Base-by-base conservation (phyloP, 1,284 basidiomycete genomes). In the Boletus mariae region DNA sequence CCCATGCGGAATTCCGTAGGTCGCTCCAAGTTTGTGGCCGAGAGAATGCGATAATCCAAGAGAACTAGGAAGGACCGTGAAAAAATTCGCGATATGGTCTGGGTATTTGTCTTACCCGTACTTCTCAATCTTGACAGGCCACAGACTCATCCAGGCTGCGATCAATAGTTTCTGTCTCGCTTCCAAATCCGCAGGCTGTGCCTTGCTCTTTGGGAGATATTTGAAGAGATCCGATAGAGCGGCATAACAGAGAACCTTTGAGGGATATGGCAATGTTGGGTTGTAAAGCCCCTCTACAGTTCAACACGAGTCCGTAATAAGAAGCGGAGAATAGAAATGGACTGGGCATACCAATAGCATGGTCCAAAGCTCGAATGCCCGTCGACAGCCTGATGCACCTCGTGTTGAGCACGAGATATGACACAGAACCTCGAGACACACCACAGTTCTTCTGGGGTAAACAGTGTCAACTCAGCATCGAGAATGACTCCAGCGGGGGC, bases 121-220 rank as follows among this genome's bases (percentile, higher is more conserved):
- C 61, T 72, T 76, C 60, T 83, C 82, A 15, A 74, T 56, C 67
- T 77, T 78, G 50, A 76, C 71, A 0, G 89, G 88, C 84, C 85
- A 91, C 12, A 90, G 65, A 49, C 84, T 87, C 83, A 87, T 87
- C 87, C 87, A 91, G 1, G 85, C 80, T 0, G 88, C 90, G 32
- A 92, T 57, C 66, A 89, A 83, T 5, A 91, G 74, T 61, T 80
- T 83, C 61, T 90, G 86, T 17, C 91, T 79, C 45, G 77, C 66
- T 13, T 77, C 78, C 17, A 92, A 55, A 56, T 84, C 73, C 20
- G 70, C 61, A 0, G 85, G 84, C 54, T 87, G 69, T 11, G 75
- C 77, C 65, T 86, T 87, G 34, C 80, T 82, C 52, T 73, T 65
- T 0, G 87, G 85, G 7, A 93, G 78, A 62, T 85, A 85, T 52